Evolutionary conservation across 2,329 filamentous ascomycete genomes (phyloP).

Genomic region (Dactylella cylindrospora): DNA sequence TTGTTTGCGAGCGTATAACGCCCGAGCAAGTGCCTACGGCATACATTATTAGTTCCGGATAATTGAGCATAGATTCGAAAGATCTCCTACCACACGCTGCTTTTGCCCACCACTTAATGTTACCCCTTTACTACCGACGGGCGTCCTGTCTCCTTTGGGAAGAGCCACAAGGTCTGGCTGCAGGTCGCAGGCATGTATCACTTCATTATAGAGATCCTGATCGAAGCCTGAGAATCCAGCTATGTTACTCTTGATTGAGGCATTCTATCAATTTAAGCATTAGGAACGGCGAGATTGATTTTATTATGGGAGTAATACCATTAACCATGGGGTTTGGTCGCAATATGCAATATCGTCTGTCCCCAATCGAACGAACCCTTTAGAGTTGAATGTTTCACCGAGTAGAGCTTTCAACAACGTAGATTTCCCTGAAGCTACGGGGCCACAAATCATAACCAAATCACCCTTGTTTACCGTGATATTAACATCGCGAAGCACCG

Average conservation of each 20-base stretch:
- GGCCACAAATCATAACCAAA: conserved; percentile 53
- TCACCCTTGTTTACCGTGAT: conserved; percentile 44
- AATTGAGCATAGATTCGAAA: not conserved
- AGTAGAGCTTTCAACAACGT: conserved; percentile 53
- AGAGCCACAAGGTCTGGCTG: conserved; percentile 51
- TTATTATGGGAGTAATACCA: conserved; percentile 11
- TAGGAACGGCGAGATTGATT: not conserved
- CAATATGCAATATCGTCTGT: conserved; percentile 53
- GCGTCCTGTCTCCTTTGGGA: conserved; percentile 52
- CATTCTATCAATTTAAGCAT: conserved; percentile 46
- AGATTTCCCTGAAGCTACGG: conserved; percentile 56
- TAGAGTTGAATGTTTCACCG: conserved; percentile 50
- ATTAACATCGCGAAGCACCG: conserved; percentile 49
- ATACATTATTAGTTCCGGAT: not conserved
- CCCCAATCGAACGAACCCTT: conserved; percentile 49
- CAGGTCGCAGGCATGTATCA: conserved; percentile 52
- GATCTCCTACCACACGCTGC: conserved; percentile 51
- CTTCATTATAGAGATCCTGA: conserved; percentile 49
- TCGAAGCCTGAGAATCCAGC: conserved; percentile 51
- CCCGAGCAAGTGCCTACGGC: conserved; percentile 52
- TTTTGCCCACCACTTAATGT: conserved; percentile 57
- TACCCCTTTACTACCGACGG: conserved; percentile 56
- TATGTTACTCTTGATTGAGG: conserved; percentile 53
- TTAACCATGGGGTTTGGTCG: conserved; percentile 52
- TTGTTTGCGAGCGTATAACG: conserved; percentile 51